Percentiles rank a stretch among this genome's conserved stretches.
Evolutionary conservation across 208 protist genomes (phyloP).

Genomic region (Leishmania tropica): DNA sequence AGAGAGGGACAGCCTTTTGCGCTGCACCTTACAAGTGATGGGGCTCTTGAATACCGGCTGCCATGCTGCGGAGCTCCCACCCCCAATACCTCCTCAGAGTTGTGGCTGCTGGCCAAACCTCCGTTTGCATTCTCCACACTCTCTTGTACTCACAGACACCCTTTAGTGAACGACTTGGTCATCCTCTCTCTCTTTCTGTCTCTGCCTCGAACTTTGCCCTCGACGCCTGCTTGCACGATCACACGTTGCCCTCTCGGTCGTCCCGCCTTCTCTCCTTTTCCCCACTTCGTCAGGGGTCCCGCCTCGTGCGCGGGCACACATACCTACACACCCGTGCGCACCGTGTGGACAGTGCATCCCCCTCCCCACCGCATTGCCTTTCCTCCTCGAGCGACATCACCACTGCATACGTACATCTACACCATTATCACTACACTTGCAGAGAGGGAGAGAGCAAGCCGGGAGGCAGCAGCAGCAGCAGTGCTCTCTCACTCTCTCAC

Average conservation of each 20-base stretch:
- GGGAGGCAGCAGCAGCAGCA: not conserved
- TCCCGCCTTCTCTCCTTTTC: not conserved
- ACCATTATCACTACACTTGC: too few relatives aligned
- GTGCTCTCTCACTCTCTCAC: not conserved
- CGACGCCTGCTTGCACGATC: not conserved
- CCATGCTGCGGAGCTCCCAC: not conserved
- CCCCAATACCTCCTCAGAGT: not conserved
- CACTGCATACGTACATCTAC: not conserved
- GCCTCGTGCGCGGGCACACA: not conserved
- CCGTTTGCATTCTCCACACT: not conserved
- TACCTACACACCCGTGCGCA: not conserved
- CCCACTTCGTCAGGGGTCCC: not conserved
- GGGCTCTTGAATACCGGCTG: not conserved
- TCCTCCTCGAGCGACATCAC: not conserved
- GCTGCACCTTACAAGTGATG: not conserved
- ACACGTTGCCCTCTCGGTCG: not conserved
- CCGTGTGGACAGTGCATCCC: not conserved
- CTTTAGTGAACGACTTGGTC: not conserved
- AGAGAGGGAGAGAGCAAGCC: not conserved
- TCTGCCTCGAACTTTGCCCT: not conserved
- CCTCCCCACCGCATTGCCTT: not conserved
- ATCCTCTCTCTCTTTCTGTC: not conserved
- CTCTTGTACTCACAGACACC: not conserved
- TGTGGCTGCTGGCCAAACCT: not conserved
- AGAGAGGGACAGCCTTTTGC: not conserved